Base-by-base conservation (phyloP, 768 basidiomycete species). In the Amanita phalloides region DNA sequence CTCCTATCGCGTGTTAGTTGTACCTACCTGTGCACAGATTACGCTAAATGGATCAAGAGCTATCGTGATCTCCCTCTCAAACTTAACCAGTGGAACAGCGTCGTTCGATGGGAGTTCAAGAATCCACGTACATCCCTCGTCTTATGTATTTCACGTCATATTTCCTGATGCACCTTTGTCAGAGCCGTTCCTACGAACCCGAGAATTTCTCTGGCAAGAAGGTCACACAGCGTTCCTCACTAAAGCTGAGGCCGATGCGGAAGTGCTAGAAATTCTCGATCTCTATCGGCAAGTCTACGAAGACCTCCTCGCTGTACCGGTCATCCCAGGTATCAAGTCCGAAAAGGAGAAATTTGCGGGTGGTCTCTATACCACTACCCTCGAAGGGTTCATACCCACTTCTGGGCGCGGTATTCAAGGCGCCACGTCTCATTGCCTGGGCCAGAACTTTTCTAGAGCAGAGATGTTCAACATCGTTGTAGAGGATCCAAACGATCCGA, bases 201-300 rank as follows among this genome's bases (percentile, higher is more conserved):
- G 96, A 64, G 96, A 99, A 71, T 99, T 97, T 78, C 74, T 99
- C n/a, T 99, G 96, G 96, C 96, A 99, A 71, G 96, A 99, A 68
- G 96, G 96, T 35, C 96, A 99, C 72, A 98, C 96, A 7, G 95
- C 96, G 3, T 82, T 86, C 68, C 76, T 94, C 41, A 90, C 86
- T 57, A 87, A 94, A 67, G 63, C 72, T 3, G 95, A 97, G 66
- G 95, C 95, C 23, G 96, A 91, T 61, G 72, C 69, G 47, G 96
- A 98, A 70, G 96, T 98, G 13, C 81, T 77, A 17, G 79, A 95
- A 53, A 98, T 99, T 60, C 85, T 99, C 60, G 93, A 96, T 51
- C 83, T 97, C 55, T 99, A 99, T 71, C 84, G 89, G 32, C 85
- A 82, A 53, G 89, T 98, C 6, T 99, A 93, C 70, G 90, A 95